Base-by-base conservation (phyloP, 352 stramenopile species). In the Globisporangium megalacanthum region DNA sequence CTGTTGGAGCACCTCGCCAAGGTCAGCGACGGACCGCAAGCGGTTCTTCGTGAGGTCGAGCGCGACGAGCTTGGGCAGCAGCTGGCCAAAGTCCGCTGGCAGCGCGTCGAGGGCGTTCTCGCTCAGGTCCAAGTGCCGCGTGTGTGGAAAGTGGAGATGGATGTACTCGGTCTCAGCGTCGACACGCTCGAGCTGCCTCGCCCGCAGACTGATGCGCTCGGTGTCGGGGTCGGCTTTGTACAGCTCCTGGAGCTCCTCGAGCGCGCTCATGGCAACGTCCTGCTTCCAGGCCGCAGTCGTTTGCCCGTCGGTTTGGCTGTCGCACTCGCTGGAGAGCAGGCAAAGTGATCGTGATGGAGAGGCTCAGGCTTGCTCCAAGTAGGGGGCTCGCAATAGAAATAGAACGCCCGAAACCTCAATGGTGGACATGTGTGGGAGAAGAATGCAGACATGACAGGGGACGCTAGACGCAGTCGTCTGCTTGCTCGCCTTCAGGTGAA, bases 81-180 rank as follows among this genome's bases (percentile, higher is more conserved):
- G 56, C 19, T 51, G 10, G 0, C 67, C 71, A 35, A 91, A 75
- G 37, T 73, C 65, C 2, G 50, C 15, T 7, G 80, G 78, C 0
- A 89, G 58, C 19, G 52, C 36, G 0, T 64, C 62, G 0, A 91
- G 66, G 11, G 57, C 47, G 50, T 91, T 91, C 22, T 80, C 67
- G 22, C 76, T 75, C 19, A 91, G 58, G 35, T 91, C 70, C 19
- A 91, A 62, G 47, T 88, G 75, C 0, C 76, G 74, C 10, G 83
- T 56, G 46, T 70, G 44, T 0, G 68, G 53, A 49, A 88, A 86
- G 13, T 88, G 58, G 2, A 61, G 44, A 15, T 71, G 56, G 0
- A 88, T 48, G 56, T 75, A 88, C 31, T 45, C 53, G 11, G 85
- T 49, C 25, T 83, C 66, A 7, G 57, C 55, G 7, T 74, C 65